Percentiles rank a stretch among this genome's conserved stretches.
These are phyloP conservation scores for Chiua sp. DNA, from an alignment of 1,284 basidiomycete species.

Conservation along the genomic window DNA sequence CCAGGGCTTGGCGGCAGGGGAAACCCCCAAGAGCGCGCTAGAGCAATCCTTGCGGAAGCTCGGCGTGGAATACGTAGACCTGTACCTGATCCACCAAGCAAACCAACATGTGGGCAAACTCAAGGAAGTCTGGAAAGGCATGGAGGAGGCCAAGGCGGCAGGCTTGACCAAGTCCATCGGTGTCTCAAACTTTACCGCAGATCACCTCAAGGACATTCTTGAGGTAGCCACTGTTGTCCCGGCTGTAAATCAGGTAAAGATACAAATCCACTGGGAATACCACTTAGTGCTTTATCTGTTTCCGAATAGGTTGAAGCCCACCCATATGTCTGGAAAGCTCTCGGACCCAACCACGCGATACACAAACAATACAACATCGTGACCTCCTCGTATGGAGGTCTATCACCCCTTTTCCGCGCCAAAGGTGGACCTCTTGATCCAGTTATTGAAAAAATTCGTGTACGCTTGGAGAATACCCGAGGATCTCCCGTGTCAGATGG, in stretches of 20 bases:
- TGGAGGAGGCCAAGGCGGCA: constrained; percentile 71
- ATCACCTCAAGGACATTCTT: constrained; percentile 69
- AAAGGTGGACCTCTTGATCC: constrained; percentile 61
- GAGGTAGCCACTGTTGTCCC: constrained; percentile 64
- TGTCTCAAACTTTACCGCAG: constrained; percentile 81
- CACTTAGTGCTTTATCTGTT: constrained; percentile 7
- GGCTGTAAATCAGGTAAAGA: constrained; percentile 77
- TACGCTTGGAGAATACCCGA: constrained; percentile 47
- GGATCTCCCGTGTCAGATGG: constrained; percentile 55
- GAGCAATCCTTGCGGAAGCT: constrained; percentile 64
- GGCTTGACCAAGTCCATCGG: constrained; percentile 82
- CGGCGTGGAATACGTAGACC: constrained; percentile 71
- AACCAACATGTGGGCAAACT: constrained; percentile 46
- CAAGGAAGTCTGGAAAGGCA: constrained; percentile 67
- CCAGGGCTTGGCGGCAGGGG: constrained; percentile 39
- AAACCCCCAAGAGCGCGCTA: constrained; percentile 55
- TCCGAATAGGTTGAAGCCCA: constrained; percentile 74
- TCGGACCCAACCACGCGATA: constrained; percentile 58
- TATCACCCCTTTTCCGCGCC: constrained; percentile 62
- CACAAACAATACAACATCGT: constrained; percentile 67
- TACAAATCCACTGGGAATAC: background rate
- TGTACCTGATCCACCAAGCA: constrained; percentile 75
- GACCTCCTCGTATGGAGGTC: constrained; percentile 70
- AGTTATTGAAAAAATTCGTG: constrained; percentile 55
- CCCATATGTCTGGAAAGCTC: constrained; percentile 73